Evolutionary conservation across 2,329 filamentous ascomycete genomes (phyloP).

Genomic region (Macrophomina phaseolina): DNA sequence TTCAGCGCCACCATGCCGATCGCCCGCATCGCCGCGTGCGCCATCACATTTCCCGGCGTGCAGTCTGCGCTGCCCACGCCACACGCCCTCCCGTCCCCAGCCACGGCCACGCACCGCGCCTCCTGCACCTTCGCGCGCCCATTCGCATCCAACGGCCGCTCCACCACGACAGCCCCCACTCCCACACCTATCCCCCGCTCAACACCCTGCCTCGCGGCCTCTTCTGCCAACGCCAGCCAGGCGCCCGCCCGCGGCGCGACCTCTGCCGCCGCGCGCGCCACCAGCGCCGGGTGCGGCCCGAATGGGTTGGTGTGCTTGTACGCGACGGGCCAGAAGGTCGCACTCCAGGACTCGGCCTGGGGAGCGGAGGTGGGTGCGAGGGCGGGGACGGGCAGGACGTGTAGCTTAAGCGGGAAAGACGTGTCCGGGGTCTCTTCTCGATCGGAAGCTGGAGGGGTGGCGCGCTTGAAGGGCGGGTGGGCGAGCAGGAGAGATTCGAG

Average conservation of each 20-base stretch:
- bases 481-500: conserved; percentile 50
- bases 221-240: conserved; percentile 72
- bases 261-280: conserved; percentile 72
- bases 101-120: conserved; percentile 70
- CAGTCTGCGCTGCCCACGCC: conserved; percentile 33
- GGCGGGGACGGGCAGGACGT: conserved; percentile 71
- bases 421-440: too few relatives aligned
- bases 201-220: conserved; percentile 62
- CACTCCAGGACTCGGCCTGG: conserved; percentile 76
- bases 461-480: conserved; percentile 45
- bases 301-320: conserved; percentile 89
- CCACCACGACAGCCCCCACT: conserved; percentile 77
- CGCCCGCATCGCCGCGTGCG: conserved; percentile 76
- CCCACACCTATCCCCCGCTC: conserved; percentile 61
- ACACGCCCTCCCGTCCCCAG: conserved; percentile 76
- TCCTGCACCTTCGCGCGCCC: conserved; percentile 41
- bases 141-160: conserved; percentile 47
- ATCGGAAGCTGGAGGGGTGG: conserved; percentile 30
- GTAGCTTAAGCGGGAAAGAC: conserved; percentile 59
- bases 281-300: conserved; percentile 78
- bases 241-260: conserved; percentile 67
- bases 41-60: conserved; percentile 65
- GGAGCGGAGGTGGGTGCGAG: conserved; percentile 76
- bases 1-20: conserved; percentile 80
- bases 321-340: conserved; percentile 81